Evolutionary conservation across 1,284 basidiomycete species (phyloP).

Genomic region (Tilletia walkeri): DNA sequence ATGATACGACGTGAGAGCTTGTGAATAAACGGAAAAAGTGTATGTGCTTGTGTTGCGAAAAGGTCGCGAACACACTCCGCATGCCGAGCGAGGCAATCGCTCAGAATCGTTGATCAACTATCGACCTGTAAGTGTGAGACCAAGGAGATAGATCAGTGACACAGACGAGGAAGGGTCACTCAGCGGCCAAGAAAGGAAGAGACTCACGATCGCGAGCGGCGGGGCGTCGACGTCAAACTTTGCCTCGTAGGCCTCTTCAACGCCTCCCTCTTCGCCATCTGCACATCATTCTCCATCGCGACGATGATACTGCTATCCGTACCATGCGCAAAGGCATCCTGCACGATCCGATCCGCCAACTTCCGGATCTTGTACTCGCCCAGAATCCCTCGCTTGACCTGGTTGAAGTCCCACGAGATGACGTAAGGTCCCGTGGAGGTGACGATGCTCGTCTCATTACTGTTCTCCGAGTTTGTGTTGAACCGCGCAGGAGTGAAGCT

Average conservation of each 20-base stretch:
- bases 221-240: conserved; percentile 57
- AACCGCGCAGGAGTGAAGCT: conserved; percentile 92
- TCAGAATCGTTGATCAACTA: conserved; percentile 4
- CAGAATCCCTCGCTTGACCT: conserved; percentile 84
- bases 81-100: not conserved
- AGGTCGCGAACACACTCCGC: too few species aligned
- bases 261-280: conserved; percentile 89
- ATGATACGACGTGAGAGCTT: too few species aligned
- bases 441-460: conserved; percentile 87
- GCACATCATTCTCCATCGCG: conserved; percentile 87
- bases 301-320: conserved; percentile 94
- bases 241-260: conserved; percentile 80
- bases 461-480: conserved; percentile 68
- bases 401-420: conserved; percentile 79
- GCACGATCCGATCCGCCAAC: conserved; percentile 59
- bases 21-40: too few species aligned
- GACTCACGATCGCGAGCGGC: conserved; percentile 14
- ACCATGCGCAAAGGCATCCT: conserved; percentile 57
- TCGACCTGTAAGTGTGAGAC: conserved; percentile 1
- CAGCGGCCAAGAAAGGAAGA: not conserved
- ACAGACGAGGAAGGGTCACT: not conserved
- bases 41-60: too few species aligned
- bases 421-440: conserved; percentile 95
- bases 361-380: conserved; percentile 89
- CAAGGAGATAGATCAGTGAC: not conserved